Evolutionary conservation across 2,329 filamentous ascomycete genomes (phyloP).

Genomic region (Arthrinium phaeospermum): DNA sequence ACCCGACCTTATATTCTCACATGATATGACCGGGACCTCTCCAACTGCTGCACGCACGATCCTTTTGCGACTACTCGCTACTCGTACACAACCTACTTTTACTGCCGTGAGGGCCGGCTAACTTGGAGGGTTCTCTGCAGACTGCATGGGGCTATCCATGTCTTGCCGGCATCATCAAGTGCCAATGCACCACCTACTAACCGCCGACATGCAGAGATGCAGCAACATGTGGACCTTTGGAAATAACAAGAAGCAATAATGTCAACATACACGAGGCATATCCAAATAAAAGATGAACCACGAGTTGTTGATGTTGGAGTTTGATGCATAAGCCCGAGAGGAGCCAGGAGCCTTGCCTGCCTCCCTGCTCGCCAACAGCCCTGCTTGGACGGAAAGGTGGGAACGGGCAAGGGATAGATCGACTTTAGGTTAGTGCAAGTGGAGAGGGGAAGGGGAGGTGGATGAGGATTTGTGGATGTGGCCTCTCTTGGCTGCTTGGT

Average conservation of each 20-base stretch:
- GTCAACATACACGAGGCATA: background rate
- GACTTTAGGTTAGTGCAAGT: background rate
- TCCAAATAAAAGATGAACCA: background rate
- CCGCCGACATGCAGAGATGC: background rate
- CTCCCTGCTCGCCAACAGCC: background rate
- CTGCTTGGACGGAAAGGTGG: background rate
- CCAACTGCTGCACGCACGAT: slow-evolving; percentile 3
- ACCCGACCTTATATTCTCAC: background rate
- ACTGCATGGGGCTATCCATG: background rate
- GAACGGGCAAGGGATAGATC: background rate
- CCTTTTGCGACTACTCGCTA: background rate
- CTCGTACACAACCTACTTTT: background rate
- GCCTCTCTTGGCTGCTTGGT: background rate
- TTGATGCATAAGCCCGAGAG: background rate
- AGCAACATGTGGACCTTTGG: background rate
- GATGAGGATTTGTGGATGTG: background rate
- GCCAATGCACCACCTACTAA: background rate
- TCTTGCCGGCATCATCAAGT: background rate
- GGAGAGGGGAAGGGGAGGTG: background rate
- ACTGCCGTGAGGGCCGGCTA: background rate
- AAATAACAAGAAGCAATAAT: background rate
- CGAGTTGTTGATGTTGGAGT: background rate
- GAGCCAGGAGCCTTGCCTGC: background rate
- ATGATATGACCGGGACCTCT: slow-evolving; percentile 14
- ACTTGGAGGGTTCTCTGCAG: background rate